A percentile compares a stretch with the other conserved stretches of the same genome.
Evolutionary conservation across 805 yeast genomes (phyloP).

Genomic region (Wickerhamiella siamensis): DNA sequence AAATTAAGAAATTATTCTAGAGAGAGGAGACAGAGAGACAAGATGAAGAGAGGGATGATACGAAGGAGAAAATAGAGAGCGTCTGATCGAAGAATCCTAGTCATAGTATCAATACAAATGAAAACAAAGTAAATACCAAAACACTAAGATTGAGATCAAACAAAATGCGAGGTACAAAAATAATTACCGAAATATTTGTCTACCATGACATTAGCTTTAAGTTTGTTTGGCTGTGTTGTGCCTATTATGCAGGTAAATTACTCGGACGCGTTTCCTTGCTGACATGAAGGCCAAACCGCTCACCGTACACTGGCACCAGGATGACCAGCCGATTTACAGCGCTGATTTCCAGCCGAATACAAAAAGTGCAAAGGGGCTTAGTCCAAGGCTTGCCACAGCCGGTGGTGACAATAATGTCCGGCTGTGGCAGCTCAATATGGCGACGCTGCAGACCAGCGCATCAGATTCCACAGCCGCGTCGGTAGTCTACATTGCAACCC

Average conservation of each 20-base stretch:
- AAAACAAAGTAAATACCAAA: too few species aligned
- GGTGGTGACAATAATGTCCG: slow-evolving; percentile 93
- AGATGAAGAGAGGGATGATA: too few species aligned
- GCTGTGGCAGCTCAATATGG: slow-evolving; percentile 24
- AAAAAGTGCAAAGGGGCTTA: slow-evolving; percentile 2
- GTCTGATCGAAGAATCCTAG: too few species aligned
- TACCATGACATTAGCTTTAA: too few species aligned
- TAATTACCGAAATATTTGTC: too few species aligned
- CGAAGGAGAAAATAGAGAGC: too few species aligned
- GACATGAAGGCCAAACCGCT: slow-evolving; percentile 26
- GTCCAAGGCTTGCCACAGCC: slow-evolving; percentile 58
- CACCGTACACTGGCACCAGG: slow-evolving; percentile 31
- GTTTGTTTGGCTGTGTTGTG: background rate
- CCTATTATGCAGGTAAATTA: background rate
- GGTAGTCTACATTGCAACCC: slow-evolving; percentile 65
- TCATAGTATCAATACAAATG: too few species aligned
- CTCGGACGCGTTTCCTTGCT: slow-evolving; percentile 1
- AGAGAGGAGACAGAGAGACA: too few species aligned
- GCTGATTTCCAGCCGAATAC: slow-evolving; percentile 26
- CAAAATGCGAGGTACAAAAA: too few species aligned
- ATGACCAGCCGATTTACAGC: slow-evolving; percentile 29
- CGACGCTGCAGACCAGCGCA: slow-evolving; percentile 16
- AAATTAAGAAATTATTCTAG: too few species aligned
- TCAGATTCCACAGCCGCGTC: slow-evolving; percentile 10
- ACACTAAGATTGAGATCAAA: too few species aligned